Base-by-base conservation (phyloP, 805 yeast species). In the Yamadazyma olivae region DNA sequence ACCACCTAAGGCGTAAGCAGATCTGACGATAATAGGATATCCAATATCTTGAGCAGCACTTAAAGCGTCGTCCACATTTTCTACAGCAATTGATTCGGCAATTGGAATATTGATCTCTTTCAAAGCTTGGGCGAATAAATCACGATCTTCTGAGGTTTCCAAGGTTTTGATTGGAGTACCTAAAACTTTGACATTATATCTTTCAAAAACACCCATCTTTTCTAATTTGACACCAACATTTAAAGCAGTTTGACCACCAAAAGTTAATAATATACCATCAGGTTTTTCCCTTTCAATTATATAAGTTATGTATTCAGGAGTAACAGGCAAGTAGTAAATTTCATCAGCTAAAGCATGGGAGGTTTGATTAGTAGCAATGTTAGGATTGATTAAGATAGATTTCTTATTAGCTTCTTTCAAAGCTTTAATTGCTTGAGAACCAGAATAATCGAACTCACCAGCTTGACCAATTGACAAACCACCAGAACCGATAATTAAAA, bases 391-490 rank as follows among this genome's bases (percentile, higher is more conserved):
- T 56, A 93, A 76, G 49, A 93, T 83, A 39, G 98, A 80, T 54
- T 77, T 61, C 60, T 87, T 90, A 63, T 85, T 75, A 38, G 95
- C 98, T 71, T 93, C 97, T 64, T 88, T 91, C 67, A 93, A 75
- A 31, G 99, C 99, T 68, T 93, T 93, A 67, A 93, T 93, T 41
- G 99, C 99, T 70, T 93, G 99, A 38, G 96, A 88, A 56, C 99
- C 99, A 30, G 97, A 89, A 70, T 93, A 93, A 64, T 93, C 99
- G 57, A 93, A 93, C 69, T 93, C 99, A 66, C 99, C 99, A 46
- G 99, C 99, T 72, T 93, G 99, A 49, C 99, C 99, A 59, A 93
- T 93, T 38, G 96, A 86, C 54, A 93, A 74, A 61, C 99, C 99
- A 72, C 99, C 99, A 6, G 98, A 91, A 8, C 99, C 99, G 56